Evolutionary conservation across 495 filamentous ascomycete genomes (phyloP).

Genomic region (Copromyces sp.): DNA sequence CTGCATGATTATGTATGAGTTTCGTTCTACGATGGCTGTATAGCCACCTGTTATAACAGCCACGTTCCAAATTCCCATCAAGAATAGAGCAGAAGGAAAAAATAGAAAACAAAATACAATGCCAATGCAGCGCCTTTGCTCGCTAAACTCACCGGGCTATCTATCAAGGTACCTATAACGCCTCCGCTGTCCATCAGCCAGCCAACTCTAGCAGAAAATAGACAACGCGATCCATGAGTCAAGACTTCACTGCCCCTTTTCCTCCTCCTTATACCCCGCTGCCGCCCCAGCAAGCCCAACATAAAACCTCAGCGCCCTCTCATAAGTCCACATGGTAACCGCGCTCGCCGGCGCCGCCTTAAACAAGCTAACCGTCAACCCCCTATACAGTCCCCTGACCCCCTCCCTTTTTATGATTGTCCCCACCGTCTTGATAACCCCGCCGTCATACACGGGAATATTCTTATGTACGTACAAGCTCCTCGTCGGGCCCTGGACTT

Average conservation of each 20-base stretch:
- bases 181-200: background rate
- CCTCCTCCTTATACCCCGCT: background rate
- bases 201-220: background rate
- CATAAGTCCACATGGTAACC: constrained; percentile 98
- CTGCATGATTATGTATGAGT: background rate
- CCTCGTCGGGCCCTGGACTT: constrained; percentile 88
- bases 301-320: constrained; percentile 53
- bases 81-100: background rate
- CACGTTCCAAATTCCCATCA: background rate
- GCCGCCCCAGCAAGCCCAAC: constrained; percentile 24
- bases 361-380: constrained; percentile 75
- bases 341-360: constrained; percentile 95
- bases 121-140: background rate
- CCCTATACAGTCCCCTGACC: constrained; percentile 71
- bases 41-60: background rate
- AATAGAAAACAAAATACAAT: background rate
- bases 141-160: background rate
- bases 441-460: constrained; percentile 66
- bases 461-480: constrained; percentile 70
- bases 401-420: constrained; percentile 66
- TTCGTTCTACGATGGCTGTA: background rate
- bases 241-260: background rate
- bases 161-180: background rate
- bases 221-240: too few species aligned
- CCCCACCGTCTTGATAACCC: constrained; percentile 52